Evolutionary conservation across 805 yeast genomes (phyloP).

Genomic region (Tetrapisispora fleetii): DNA sequence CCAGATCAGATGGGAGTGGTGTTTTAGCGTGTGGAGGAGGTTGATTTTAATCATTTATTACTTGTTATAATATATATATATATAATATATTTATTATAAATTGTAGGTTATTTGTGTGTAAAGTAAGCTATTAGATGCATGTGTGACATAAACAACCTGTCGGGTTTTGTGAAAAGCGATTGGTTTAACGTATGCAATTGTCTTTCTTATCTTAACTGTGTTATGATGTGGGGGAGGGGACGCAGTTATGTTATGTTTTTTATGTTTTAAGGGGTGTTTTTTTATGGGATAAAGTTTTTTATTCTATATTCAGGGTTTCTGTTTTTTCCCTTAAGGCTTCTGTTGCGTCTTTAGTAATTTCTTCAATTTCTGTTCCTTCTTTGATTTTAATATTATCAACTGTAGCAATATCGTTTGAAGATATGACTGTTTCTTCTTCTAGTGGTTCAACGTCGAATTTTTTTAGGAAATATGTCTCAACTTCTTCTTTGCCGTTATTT

Average conservation of each 20-base stretch:
- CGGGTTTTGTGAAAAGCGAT: too few species aligned
- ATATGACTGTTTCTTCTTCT: constrained; percentile 38
- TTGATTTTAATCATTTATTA: too few species aligned
- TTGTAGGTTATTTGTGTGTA: not conserved
- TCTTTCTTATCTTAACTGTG: not conserved
- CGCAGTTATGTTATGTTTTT: not conserved
- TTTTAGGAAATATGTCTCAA: constrained; percentile 67
- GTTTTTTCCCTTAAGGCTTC: constrained; percentile 30
- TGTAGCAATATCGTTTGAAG: constrained; percentile 33
- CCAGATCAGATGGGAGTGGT: too few species aligned
- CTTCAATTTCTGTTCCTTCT: constrained; percentile 44
- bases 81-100: too few species aligned
- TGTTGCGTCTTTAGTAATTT: constrained; percentile 39
- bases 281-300: not conserved
- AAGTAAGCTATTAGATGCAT: not conserved
- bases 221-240: too few species aligned
- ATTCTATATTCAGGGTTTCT: constrained; percentile 13
- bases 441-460: constrained; percentile 59
- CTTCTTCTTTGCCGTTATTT: constrained; percentile 59
- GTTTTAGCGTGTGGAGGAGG: too few species aligned
- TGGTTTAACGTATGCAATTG: not conserved
- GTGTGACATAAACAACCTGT: not conserved
- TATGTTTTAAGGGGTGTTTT: not conserved
- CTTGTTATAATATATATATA: not conserved
- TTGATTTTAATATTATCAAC: constrained; percentile 31